Evolutionary conservation across 495 filamentous ascomycete species (phyloP).

Genomic region (Tuber aestivum): DNA sequence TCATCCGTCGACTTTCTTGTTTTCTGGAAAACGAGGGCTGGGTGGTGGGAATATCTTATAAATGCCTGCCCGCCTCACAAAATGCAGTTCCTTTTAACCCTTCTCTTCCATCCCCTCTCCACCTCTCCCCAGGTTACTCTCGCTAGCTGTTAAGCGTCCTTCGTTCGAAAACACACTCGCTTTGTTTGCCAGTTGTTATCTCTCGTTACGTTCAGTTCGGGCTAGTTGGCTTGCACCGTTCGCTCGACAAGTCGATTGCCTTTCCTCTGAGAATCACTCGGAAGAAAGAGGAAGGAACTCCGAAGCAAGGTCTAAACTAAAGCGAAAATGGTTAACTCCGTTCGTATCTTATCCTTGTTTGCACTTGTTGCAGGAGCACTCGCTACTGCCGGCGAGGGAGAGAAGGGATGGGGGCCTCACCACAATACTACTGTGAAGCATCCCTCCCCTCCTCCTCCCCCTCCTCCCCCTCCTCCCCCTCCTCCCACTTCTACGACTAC

Average conservation of each 20-base stretch:
- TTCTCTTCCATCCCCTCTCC: slow-evolving; percentile 19
- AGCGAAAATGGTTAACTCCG: slow-evolving; percentile 33
- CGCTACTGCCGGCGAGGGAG: slow-evolving; percentile 8
- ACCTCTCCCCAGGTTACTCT: slow-evolving; percentile 16
- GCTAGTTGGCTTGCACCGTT: slow-evolving; percentile 28
- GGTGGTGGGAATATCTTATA: background rate
- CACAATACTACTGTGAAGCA: background rate
- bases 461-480: slow-evolving; percentile 13
- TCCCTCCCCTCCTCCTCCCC: background rate
- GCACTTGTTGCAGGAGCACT: slow-evolving; percentile 25
- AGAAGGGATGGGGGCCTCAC: slow-evolving; percentile 5
- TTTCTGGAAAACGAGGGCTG: slow-evolving; percentile 11
- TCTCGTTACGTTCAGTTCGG: slow-evolving; percentile 20
- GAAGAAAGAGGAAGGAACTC: slow-evolving; percentile 12
- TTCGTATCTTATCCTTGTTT: slow-evolving; percentile 26
- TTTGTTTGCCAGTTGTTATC: slow-evolving; percentile 31
- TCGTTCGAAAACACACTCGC: slow-evolving; percentile 34
- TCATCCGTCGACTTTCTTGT: slow-evolving; percentile 10
- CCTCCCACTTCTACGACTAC: slow-evolving; percentile 12
- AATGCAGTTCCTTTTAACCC: slow-evolving; percentile 6
- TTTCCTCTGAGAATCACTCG: slow-evolving; percentile 7
- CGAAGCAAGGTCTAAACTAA: background rate
- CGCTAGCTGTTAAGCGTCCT: slow-evolving; percentile 19
- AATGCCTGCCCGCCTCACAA: background rate
- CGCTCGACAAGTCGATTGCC: slow-evolving; percentile 20